Base-by-base conservation (phyloP, 2,329 filamentous ascomycete species). In the Emmonsiellopsis sp. region DNA sequence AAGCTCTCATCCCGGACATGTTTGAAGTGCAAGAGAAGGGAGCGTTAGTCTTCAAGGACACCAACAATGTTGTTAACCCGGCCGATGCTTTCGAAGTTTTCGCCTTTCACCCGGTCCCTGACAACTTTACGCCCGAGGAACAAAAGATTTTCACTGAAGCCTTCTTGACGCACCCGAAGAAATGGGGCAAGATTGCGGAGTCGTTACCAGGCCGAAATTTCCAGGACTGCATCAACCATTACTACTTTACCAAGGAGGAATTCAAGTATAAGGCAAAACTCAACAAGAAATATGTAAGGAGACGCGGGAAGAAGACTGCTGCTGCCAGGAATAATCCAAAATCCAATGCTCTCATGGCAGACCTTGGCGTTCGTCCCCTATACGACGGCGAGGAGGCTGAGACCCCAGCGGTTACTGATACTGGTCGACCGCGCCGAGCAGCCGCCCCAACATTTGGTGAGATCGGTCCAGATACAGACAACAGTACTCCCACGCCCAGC, bases 131-230 rank as follows among this genome's bases (percentile, higher is more conserved):
- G 0, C 63, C 67, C 0, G 69, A 73, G 46, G 75, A 78, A 60
- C 74, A 77, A 53, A 65, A 67, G 32, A 63, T 65, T 1, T 77
- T 78, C 58, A 72, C 70, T 1, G 67, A 75, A 52, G 72, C 73
- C 13, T 78, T 76, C 57, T 73, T 75, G 66, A 65, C 70, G 4
- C 63, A 70, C 52, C 75, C 75, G 2, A 78, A 78, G 66, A 74
- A 73, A 65, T 78, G 75, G 72, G 73, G 75, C 20, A 75, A 75
- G 58, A 78, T 78, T 55, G 75, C 75, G 2, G 72, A 75, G 50
- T 64, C 67, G 26, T 58, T 77, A 30, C 72, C 73, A 37, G 71
- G 70, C 10, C 70, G 75, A 20, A 68, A 69, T 38, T 77, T 73
- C 63, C 69, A 73, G 58, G 69, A 77, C 52, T 78, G 75, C 56